phyloP scores from a whole-genome alignment of 768 basidiomycete genomes.

The Hypsizygus marmoreus region DNA sequence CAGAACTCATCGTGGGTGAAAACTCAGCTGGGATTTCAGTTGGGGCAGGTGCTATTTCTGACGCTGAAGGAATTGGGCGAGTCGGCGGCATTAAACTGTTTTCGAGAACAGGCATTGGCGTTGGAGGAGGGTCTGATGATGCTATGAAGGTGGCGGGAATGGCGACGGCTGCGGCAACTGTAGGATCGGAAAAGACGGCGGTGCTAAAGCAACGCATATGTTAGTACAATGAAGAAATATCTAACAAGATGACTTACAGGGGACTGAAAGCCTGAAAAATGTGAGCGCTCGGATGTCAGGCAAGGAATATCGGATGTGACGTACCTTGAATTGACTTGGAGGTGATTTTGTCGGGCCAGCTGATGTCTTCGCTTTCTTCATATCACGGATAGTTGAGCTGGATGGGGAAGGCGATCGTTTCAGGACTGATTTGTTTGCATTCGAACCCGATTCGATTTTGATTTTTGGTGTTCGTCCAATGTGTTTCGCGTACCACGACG shows the following conservation, averaged over 20 bases:
- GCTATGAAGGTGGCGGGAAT: neutral
- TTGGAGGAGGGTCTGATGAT: neutral
- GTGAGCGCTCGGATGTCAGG: neutral
- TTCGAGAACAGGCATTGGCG: neutral
- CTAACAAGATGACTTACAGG: neutral
- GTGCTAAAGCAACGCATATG: neutral
- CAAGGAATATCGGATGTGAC: too few species aligned
- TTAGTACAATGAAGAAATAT: neutral
- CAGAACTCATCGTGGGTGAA: too few species aligned
- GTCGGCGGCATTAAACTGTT: too few species aligned
- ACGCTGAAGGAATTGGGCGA: too few species aligned
- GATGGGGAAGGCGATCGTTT: neutral
- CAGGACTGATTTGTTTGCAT: neutral
- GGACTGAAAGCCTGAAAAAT: neutral
- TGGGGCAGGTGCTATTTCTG: too few species aligned
- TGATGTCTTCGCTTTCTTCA: too few species aligned
- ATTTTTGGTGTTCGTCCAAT: neutral
- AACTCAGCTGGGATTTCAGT: too few species aligned
- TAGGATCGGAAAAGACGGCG: neutral
- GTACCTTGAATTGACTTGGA: too few species aligned
- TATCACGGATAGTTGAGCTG: too few species aligned
- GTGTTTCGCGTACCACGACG: slow-evolving; percentile 1
- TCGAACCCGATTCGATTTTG: neutral
- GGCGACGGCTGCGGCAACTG: neutral
- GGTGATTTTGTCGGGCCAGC: neutral